These are phyloP conservation scores for Cicer cuneatum DNA, from an alignment of 306 rosid genomes.

Conservation along the genomic window DNA sequence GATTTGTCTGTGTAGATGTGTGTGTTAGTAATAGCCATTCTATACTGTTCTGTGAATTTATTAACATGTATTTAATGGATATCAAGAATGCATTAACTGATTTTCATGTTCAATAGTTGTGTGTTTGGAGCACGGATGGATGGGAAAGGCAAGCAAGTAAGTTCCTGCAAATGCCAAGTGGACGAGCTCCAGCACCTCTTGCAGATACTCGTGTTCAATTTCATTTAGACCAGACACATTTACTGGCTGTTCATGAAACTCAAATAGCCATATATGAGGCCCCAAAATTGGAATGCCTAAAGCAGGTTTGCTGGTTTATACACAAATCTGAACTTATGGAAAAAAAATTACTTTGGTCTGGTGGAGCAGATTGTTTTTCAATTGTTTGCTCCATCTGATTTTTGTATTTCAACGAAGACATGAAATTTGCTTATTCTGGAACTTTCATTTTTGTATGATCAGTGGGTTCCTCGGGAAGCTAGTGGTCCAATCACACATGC, in stretches of 20 bases:
- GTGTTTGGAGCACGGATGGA: conserved; percentile 96
- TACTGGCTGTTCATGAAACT: conserved; percentile 91
- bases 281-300: conserved; percentile 85
- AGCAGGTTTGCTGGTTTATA: conserved; percentile 66
- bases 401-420: conserved; percentile 33
- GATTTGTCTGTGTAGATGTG: neutral
- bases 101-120: conserved; percentile 66
- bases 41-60: neutral
- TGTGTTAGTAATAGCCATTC: conserved; percentile 1
- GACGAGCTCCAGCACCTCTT: conserved; percentile 74
- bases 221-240: conserved; percentile 87
- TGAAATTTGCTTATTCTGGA: conserved; percentile 25
- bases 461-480: conserved; percentile 81
- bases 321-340: conserved; percentile 8
- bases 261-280: conserved; percentile 96
- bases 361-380: conserved; percentile 6
- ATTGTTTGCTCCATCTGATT: conserved; percentile 34
- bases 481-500: conserved; percentile 98
- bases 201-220: conserved; percentile 95
- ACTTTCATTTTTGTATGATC: conserved; percentile 40
- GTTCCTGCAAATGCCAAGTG: conserved; percentile 72
- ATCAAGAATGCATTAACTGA: conserved; percentile 4
- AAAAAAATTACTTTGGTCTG: conserved; percentile 17
- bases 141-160: conserved; percentile 92
- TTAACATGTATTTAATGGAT: neutral